Percentiles rank a stretch among this genome's conserved stretches.
Evolutionary conservation across 129 eudicot species (phyloP).

Genomic region (Solidago caesia): DNA sequence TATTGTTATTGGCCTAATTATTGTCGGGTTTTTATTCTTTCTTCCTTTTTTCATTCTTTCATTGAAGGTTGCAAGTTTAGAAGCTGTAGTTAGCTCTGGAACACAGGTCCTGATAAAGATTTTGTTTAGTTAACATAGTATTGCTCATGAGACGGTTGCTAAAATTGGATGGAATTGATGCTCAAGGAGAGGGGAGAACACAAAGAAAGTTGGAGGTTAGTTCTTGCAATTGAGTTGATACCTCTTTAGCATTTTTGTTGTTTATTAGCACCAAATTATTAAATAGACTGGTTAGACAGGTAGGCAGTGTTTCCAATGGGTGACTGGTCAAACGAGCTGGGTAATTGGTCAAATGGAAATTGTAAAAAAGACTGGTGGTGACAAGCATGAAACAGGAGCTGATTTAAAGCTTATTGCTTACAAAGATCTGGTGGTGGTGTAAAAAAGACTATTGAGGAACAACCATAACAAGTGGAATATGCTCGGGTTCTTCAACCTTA

Average conservation of each 20-base stretch:
- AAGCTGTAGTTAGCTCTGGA: slow-evolving; percentile 61
- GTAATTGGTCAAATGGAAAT: no score
- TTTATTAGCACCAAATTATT: background rate
- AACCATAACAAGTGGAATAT: slow-evolving; percentile 16
- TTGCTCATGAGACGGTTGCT: slow-evolving; percentile 84
- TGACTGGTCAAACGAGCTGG: no score
- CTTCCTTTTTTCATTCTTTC: background rate
- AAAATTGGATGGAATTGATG: slow-evolving; percentile 78
- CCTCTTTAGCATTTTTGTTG: background rate
- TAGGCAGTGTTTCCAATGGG: no score
- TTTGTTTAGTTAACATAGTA: slow-evolving; percentile 51
- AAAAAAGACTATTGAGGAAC: no score
- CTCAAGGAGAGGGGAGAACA: slow-evolving; percentile 80
- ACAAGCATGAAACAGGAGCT: no score
- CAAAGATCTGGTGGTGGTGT: no score
- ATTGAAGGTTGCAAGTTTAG: slow-evolving; percentile 60
- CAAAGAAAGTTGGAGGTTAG: slow-evolving; percentile 79
- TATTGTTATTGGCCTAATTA: background rate
- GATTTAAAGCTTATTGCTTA: no score
- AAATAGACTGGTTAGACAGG: background rate
- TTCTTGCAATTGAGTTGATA: background rate
- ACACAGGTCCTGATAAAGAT: slow-evolving; percentile 64
- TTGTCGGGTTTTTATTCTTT: background rate
- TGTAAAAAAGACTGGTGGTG: no score
- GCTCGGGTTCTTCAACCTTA: slow-evolving; percentile 87